Percentiles rank a stretch among this genome's conserved stretches.
Conservation (phyloP, 1,139 yeast genomes). For the Nakaseomyces delphensis region DNA sequence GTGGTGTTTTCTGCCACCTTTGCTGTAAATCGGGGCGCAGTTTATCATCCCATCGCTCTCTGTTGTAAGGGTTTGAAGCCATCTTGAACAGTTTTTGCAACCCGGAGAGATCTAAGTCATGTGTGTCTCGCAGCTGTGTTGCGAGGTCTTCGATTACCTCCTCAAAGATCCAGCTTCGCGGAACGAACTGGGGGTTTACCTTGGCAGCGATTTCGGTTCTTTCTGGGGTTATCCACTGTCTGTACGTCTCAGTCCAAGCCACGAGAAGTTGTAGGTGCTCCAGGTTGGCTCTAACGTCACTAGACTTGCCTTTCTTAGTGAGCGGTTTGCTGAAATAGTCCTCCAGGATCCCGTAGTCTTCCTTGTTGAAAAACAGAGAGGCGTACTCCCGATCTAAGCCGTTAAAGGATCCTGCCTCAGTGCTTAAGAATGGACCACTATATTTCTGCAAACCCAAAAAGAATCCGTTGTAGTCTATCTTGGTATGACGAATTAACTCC, state of each 20-base stretch:
- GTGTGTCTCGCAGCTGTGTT: constrained; percentile 27
- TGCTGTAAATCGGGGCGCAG: constrained; percentile 45
- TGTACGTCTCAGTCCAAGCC: constrained; percentile 33
- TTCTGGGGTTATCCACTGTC: constrained; percentile 27
- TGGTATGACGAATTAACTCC: constrained; percentile 50
- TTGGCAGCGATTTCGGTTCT: constrained; percentile 37
- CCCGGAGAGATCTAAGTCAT: constrained; percentile 28
- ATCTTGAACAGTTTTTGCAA: constrained; percentile 51
- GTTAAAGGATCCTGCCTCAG: constrained; percentile 10
- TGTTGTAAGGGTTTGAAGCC: constrained; percentile 56
- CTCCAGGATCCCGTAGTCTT: constrained; percentile 15
- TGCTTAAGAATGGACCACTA: constrained; percentile 14
- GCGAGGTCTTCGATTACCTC: constrained; percentile 53
- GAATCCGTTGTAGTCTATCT: constrained; percentile 73
- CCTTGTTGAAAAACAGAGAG: constrained; percentile 33
- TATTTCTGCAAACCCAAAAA: constrained; percentile 52
- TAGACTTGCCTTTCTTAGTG: constrained; percentile 6
- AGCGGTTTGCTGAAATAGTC: constrained; percentile 7
- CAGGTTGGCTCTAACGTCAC: constrained; percentile 18
- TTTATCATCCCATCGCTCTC: constrained; percentile 53
- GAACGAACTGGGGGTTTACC: constrained; percentile 71
- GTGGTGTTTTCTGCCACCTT: constrained; percentile 43
- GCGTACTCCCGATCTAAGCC: constrained; percentile 31
- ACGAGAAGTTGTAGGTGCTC: constrained; percentile 31
- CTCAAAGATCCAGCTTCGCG: constrained; percentile 79